Percentiles rank a stretch among this genome's conserved stretches.
phyloP scores from a whole-genome alignment of 169 alveolate species.

The Nephromyces sp. region DNA sequence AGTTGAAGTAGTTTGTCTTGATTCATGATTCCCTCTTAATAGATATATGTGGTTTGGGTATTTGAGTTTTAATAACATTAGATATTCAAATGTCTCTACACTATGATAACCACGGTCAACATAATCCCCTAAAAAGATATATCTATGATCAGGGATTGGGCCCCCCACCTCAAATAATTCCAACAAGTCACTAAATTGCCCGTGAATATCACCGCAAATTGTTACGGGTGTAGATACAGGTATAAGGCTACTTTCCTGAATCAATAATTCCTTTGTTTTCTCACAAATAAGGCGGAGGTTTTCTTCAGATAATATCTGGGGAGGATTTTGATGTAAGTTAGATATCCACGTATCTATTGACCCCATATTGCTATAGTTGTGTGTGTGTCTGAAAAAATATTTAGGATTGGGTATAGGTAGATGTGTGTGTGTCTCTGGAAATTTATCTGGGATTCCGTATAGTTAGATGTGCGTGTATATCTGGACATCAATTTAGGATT shows the following conservation, averaged over 20 bases:
- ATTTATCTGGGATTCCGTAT: no score
- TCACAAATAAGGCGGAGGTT: constrained; percentile 4
- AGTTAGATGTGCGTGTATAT: no score
- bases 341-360: constrained; percentile 9
- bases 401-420: no score
- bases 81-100: constrained; percentile 64
- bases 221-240: constrained; percentile 82
- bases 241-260: constrained; percentile 68
- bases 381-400: no score
- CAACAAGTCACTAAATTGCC: constrained; percentile 89
- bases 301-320: constrained; percentile 8
- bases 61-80: constrained; percentile 5
- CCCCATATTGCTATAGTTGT: no score
- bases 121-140: constrained; percentile 89
- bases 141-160: constrained; percentile 83
- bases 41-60: constrained; percentile 66
- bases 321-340: constrained; percentile 1
- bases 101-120: constrained; percentile 93
- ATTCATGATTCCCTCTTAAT: constrained; percentile 78
- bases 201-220: constrained; percentile 94
- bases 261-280: constrained; percentile 52
- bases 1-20: constrained; percentile 63
- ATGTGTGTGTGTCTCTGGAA: no score
- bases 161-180: constrained; percentile 89
- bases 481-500: no score